A percentile compares a stretch with the other conserved stretches of the same genome.
Conservation (phyloP, 495 filamentous ascomycete genomes). For the Penicillium turbatum region DNA sequence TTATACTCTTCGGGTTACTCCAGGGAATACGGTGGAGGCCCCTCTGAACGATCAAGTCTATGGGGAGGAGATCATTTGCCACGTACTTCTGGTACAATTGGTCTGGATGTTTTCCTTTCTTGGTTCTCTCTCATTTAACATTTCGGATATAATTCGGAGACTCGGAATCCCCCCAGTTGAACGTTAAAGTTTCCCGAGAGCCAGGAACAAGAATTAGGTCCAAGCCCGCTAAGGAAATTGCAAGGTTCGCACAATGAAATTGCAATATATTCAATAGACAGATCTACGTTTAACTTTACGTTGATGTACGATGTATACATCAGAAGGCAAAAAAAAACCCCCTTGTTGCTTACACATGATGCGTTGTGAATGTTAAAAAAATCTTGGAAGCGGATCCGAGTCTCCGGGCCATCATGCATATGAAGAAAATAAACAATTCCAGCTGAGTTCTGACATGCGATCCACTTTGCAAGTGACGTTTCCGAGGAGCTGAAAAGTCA, state of each 20-base stretch:
- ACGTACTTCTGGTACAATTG: constrained; percentile 1
- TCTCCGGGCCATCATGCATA: background rate
- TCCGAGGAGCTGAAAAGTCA: constrained; percentile 10
- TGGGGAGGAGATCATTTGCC: constrained; percentile 12
- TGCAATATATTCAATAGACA: too few relatives aligned
- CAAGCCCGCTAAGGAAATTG: background rate
- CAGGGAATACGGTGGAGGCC: too few relatives aligned
- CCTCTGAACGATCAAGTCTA: too few relatives aligned
- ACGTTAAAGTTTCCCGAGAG: constrained; percentile 2
- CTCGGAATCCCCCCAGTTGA: background rate
- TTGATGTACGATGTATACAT: too few relatives aligned
- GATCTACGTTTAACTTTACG: too few relatives aligned
- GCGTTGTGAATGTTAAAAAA: too few relatives aligned
- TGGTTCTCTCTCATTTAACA: background rate
- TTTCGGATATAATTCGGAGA: background rate
- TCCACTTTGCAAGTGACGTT: background rate
- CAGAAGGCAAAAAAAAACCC: too few relatives aligned
- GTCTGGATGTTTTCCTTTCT: background rate
- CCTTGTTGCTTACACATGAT: too few relatives aligned
- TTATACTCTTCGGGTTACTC: too few relatives aligned
- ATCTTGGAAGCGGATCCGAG: background rate
- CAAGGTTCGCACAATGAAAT: background rate
- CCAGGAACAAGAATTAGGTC: constrained; percentile 5
- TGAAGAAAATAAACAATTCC: background rate
- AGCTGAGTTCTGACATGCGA: background rate